phyloP scores from a whole-genome alignment of 441 rosid species.

The Brassica hybrid region DNA sequence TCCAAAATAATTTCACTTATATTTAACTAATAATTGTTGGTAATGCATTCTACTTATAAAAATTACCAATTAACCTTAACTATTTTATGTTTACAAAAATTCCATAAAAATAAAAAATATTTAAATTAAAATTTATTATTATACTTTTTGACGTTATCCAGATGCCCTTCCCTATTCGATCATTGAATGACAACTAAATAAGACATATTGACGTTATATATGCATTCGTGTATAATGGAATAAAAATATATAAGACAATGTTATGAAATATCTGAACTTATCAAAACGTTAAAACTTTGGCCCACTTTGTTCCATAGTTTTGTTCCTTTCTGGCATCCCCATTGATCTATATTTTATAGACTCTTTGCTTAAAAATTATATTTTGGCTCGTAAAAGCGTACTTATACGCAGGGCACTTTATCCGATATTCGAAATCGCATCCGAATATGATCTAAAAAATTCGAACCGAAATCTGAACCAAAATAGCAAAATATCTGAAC shows the following conservation, averaged over 20 bases:
- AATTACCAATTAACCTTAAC: too few relatives aligned
- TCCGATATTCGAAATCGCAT: too few relatives aligned
- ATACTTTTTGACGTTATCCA: too few relatives aligned
- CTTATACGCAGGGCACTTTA: background rate
- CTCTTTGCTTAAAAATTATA: background rate
- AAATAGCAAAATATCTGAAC: too few relatives aligned
- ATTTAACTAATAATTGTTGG: too few relatives aligned
- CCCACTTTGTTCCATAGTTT: slow-evolving; percentile 6
- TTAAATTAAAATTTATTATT: too few relatives aligned
- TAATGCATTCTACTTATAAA: too few relatives aligned
- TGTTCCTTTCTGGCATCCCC: slow-evolving; percentile 22
- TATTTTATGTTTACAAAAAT: too few relatives aligned
- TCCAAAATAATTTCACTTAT: too few relatives aligned
- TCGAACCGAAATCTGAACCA: too few relatives aligned
- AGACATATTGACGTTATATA: background rate
- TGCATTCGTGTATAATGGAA: background rate
- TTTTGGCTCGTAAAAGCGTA: slow-evolving; percentile 3
- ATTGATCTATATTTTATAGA: slow-evolving; percentile 1
- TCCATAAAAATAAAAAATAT: too few relatives aligned
- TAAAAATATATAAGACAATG: background rate
- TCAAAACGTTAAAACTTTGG: slow-evolving; percentile 19
- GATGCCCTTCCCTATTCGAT: background rate
- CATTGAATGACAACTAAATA: background rate
- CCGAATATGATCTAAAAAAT: too few relatives aligned
- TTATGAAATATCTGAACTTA: slow-evolving; percentile 10